Percentiles rank a stretch among this genome's conserved stretches.
phyloP scores from a whole-genome alignment of 345 rosid genomes.

The Citrus sinensis region DNA sequence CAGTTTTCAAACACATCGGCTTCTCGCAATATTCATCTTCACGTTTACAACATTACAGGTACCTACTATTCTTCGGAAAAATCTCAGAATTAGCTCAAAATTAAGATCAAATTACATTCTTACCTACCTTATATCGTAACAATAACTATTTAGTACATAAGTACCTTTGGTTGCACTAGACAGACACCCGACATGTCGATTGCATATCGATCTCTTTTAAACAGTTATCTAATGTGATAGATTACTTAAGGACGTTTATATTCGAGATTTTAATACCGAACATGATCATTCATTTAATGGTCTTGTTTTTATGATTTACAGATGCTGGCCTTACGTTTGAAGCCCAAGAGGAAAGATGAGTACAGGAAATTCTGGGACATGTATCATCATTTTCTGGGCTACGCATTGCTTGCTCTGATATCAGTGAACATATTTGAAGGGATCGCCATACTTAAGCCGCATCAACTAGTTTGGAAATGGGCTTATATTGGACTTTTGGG shows the following conservation, averaged over 20 bases:
- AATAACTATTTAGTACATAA: too few relatives aligned
- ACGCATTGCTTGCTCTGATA: constrained; percentile 34
- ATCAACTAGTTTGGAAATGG: constrained; percentile 31
- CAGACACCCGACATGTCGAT: too few relatives aligned
- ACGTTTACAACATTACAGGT: constrained; percentile 47
- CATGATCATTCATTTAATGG: not conserved
- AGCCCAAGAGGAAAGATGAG: constrained; percentile 24
- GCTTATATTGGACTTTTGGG: constrained; percentile 35
- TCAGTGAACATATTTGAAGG: constrained; percentile 44
- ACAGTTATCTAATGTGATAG: too few relatives aligned
- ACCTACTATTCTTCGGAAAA: not conserved
- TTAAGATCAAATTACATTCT: too few relatives aligned
- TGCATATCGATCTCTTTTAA: too few relatives aligned
- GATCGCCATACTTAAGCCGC: constrained; percentile 35
- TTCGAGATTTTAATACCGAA: too few relatives aligned
- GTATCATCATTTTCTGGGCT: constrained; percentile 57
- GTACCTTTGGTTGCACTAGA: too few relatives aligned
- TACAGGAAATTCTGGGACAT: constrained; percentile 53
- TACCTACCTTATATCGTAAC: too few relatives aligned
- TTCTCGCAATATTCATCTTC: constrained; percentile 39
- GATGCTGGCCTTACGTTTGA: constrained; percentile 42
- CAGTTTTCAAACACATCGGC: constrained; percentile 29
- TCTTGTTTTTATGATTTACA: not conserved
- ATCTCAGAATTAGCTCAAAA: too few relatives aligned
- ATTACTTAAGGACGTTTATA: too few relatives aligned